phyloP scores from a whole-genome alignment of 257 asterid species.

The Craterostigma plantagineum region DNA sequence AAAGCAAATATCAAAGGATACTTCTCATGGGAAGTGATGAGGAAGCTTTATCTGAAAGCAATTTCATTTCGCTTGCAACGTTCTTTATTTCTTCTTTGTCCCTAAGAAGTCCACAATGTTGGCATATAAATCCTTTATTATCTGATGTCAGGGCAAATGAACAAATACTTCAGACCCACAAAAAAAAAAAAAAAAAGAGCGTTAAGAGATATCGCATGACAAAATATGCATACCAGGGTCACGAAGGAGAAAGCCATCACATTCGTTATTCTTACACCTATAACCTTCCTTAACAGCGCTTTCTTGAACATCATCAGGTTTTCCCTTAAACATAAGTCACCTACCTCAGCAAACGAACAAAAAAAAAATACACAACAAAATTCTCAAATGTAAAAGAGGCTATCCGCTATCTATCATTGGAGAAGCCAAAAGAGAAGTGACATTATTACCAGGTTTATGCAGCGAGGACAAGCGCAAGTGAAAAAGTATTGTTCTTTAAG shows the following conservation, averaged over 20 bases:
- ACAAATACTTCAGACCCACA: neutral
- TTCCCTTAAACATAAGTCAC: slow-evolving; percentile 33
- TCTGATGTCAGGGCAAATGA: slow-evolving; percentile 20
- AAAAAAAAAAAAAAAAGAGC: slow-evolving; percentile 2
- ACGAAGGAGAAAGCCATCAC: slow-evolving; percentile 59
- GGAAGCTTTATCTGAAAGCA: slow-evolving; percentile 43
- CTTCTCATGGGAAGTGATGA: slow-evolving; percentile 31
- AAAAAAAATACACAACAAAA: too few species aligned
- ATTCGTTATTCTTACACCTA: slow-evolving; percentile 45
- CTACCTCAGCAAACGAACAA: neutral
- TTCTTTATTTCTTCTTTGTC: slow-evolving; percentile 51
- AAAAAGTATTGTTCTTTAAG: slow-evolving; percentile 89
- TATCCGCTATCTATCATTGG: neutral
- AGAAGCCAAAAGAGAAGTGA: slow-evolving; percentile 2
- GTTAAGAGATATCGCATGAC: neutral
- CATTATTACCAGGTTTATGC: slow-evolving; percentile 50
- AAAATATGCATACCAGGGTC: slow-evolving; percentile 32
- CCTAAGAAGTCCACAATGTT: slow-evolving; percentile 65
- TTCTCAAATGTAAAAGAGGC: slow-evolving; percentile 4
- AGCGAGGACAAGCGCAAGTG: slow-evolving; percentile 62
- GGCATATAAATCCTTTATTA: slow-evolving; percentile 63
- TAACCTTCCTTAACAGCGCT: slow-evolving; percentile 86
- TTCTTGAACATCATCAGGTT: slow-evolving; percentile 63
- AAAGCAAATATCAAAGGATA: slow-evolving; percentile 33
- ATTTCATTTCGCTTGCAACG: slow-evolving; percentile 26